Evolutionary conservation across 2,329 filamentous ascomycete genomes (phyloP).

Genomic region (Botryotinia globosa): DNA sequence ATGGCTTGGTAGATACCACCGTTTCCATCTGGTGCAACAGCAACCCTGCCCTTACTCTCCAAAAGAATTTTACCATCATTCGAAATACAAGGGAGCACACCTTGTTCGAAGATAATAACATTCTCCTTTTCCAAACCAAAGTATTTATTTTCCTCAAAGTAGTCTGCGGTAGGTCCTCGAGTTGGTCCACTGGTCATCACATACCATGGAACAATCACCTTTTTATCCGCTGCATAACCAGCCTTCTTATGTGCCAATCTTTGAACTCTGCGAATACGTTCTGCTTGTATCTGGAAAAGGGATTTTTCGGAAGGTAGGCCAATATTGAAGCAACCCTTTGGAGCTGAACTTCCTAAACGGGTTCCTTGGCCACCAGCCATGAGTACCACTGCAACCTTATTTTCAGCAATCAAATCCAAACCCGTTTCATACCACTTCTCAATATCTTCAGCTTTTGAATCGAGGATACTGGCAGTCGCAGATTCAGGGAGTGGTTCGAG

Average conservation of each 20-base stretch:
- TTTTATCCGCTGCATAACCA: constrained; percentile 51
- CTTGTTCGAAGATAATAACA: constrained; percentile 92
- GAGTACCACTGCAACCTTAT: constrained; percentile 79
- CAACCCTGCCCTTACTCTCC: constrained; percentile 84
- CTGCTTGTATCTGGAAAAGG: constrained; percentile 95
- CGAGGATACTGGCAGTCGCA: constrained; percentile 85
- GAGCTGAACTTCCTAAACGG: constrained; percentile 86
- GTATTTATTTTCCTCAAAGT: constrained; percentile 85
- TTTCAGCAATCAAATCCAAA: constrained; percentile 62
- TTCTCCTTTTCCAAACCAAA: constrained; percentile 87
- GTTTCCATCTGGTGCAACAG: constrained; percentile 95
- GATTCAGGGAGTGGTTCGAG: constrained; percentile 87
- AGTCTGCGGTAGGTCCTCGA: constrained; percentile 84
- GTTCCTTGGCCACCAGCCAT: constrained; percentile 98
- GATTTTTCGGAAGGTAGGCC: constrained; percentile 90
- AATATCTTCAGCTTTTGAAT: constrained; percentile 76
- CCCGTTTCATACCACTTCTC: constrained; percentile 78
- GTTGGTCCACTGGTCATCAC: constrained; percentile 99
- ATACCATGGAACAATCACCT: constrained; percentile 86
- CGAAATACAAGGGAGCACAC: constrained; percentile 92
- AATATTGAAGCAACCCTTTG: constrained; percentile 98
- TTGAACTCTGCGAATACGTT: constrained; percentile 87
- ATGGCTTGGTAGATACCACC: constrained; percentile 95
- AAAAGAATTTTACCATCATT: constrained; percentile 97
- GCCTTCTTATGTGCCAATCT: constrained; percentile 71